phyloP scores from a whole-genome alignment of 108 stramenopile species.

The Chaetoceros muelleri region DNA sequence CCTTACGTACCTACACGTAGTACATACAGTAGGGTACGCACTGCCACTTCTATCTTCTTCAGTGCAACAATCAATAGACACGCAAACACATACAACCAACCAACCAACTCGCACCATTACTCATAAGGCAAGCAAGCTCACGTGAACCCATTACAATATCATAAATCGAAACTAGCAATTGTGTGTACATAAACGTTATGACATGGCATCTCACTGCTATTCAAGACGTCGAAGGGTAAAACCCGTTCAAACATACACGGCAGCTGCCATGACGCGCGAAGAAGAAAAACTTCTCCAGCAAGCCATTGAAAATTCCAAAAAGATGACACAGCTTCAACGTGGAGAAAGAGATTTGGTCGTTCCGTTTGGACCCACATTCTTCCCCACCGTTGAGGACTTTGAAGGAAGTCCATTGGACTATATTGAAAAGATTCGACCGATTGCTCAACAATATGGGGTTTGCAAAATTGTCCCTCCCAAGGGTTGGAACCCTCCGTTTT shows the following conservation, averaged over 20 bases:
- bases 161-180: too few relatives aligned
- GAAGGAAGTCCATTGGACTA: slow-evolving; percentile 74
- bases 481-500: slow-evolving; percentile 77
- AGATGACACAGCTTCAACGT: slow-evolving; percentile 1
- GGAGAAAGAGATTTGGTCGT: slow-evolving; percentile 15
- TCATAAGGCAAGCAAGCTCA: too few relatives aligned
- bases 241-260: slow-evolving; percentile 13
- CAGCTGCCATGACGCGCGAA: slow-evolving; percentile 9
- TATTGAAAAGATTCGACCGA: slow-evolving; percentile 75
- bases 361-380: slow-evolving; percentile 65
- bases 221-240: slow-evolving; percentile 13
- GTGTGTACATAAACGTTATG: too few relatives aligned
- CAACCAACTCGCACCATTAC: too few relatives aligned
- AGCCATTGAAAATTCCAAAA: slow-evolving; percentile 61
- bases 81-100: too few relatives aligned
- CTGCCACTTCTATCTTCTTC: too few relatives aligned
- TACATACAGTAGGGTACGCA: too few relatives aligned
- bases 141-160: too few relatives aligned
- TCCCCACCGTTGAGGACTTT: slow-evolving; percentile 80
- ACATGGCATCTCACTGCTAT: too few relatives aligned
- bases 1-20: too few relatives aligned
- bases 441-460: slow-evolving; percentile 89
- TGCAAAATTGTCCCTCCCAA: slow-evolving; percentile 94
- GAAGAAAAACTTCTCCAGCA: slow-evolving; percentile 64
- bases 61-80: too few relatives aligned